Evolutionary conservation across 75 land plant species (phyloP).

Genomic region (Chamaecyparis obtusa): DNA sequence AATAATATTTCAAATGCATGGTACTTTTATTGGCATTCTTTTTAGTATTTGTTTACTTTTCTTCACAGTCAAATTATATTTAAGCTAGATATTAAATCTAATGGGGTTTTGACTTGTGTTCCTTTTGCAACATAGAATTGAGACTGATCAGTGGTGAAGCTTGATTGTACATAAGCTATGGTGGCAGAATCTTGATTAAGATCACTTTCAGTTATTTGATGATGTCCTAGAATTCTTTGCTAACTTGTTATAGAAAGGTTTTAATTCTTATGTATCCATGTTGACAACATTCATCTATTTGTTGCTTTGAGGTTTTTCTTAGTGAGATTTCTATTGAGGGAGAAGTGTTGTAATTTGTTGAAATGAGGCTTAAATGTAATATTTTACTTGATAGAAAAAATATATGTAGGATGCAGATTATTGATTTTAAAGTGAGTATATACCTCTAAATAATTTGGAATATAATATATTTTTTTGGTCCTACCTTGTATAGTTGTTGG

Average conservation of each 20-base stretch:
- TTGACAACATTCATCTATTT: background rate
- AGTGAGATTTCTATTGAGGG: background rate
- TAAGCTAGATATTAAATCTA: no score
- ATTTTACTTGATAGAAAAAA: background rate
- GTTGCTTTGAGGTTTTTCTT: no score
- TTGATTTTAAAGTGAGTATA: background rate
- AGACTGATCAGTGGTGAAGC: no score
- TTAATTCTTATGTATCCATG: background rate
- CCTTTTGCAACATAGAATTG: background rate
- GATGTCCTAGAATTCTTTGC: background rate
- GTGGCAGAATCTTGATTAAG: background rate
- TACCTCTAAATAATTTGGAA: constrained; percentile 9
- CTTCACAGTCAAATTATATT: no score
- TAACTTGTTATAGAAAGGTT: background rate
- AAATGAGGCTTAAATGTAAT: background rate
- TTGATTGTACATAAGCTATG: background rate
- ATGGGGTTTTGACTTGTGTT: no score
- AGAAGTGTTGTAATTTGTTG: background rate
- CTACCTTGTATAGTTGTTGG: constrained; percentile 8
- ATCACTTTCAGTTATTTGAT: background rate
- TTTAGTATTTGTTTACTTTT: no score
- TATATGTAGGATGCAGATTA: background rate
- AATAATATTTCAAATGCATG: no score
- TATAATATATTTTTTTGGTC: background rate
- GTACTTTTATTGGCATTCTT: no score